These are phyloP conservation scores for Rhizophora apiculata DNA, from an alignment of 345 rosid species.

Conservation along the genomic window DNA sequence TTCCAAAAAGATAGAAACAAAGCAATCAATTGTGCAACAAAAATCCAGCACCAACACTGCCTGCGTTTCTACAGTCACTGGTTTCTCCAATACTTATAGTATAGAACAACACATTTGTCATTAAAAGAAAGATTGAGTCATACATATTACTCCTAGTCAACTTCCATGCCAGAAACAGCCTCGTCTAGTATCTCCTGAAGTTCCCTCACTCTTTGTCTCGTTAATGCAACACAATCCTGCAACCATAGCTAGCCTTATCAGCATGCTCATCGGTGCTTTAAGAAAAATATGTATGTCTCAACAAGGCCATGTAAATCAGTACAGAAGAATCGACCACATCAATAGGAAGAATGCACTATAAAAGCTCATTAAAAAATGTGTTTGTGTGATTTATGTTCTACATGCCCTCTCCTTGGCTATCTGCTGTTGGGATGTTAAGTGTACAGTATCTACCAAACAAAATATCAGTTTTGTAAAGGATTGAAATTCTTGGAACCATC, in stretches of 20 bases:
- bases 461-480: too few species aligned
- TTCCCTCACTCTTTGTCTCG: conserved; percentile 58
- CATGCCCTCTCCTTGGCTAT: too few species aligned
- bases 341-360: too few species aligned
- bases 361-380: too few species aligned
- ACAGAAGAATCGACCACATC: too few species aligned
- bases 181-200: conserved; percentile 49
- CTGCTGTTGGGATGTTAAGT: too few species aligned
- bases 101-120: background rate
- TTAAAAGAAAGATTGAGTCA: background rate
- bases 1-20: background rate
- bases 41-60: background rate
- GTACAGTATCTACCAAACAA: too few species aligned
- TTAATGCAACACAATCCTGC: conserved; percentile 63
- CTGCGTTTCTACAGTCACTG: background rate
- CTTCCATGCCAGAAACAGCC: conserved; percentile 54
- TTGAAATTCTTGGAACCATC: too few species aligned
- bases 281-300: too few species aligned
- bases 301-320: too few species aligned
- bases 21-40: background rate
- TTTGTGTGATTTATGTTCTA: too few species aligned
- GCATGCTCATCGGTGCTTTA: background rate
- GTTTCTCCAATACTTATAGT: background rate
- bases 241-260: conserved; percentile 15
- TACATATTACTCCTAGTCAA: conserved; percentile 25